Base-by-base conservation (phyloP, 768 basidiomycete species). In the Scleroderma citrinum region DNA sequence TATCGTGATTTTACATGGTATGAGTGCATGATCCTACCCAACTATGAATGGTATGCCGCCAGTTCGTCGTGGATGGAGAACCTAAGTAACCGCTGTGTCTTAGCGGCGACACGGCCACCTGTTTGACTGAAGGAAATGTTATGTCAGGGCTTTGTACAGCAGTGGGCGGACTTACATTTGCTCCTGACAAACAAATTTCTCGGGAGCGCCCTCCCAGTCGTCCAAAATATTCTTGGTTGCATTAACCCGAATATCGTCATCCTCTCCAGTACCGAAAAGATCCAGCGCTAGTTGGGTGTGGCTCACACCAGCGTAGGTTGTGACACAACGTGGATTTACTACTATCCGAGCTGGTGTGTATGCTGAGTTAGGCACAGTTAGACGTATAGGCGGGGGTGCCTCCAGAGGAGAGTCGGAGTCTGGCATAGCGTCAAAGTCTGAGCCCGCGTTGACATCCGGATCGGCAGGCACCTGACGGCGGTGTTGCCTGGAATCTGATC, bases 141-240 rank as follows among this genome's bases (percentile, higher is more conserved):
- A 11, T 56, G 43, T 37, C 17, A 29, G 31, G 56, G 29, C n/a
- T n/a, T n/a, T n/a, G n/a, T n/a, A n/a, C n/a, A n/a, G n/a, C n/a
- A 42, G 23, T 16, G 50, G 20, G 20, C 47, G 13, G 8, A 53
- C 80, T 42, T 47, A 87, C 87, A 77, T 78, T 66, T 92, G 90
- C 66, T 99, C 96, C 70, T 98, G 96, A 61, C 96, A 99, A 6
- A 97, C 94, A 68, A 96, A 99, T 55, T 87, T 92, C 64, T 97
- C 94, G 0, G 96, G 96, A 5, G 96, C 92, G 23, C 91, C 89
- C 47, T 92, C 87, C 94, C 94, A 98, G 62, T 96, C 92, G 40
- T 93, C 90, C 46, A 98, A 66, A 0, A 89, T 77, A 67, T 97
- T 95, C 65, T 87, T 92, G 21, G 66, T 66, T 3, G 55, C 41